These are phyloP conservation scores for Penicillium flavigenum DNA, from an alignment of 495 filamentous ascomycete species.

Conservation along the genomic window DNA sequence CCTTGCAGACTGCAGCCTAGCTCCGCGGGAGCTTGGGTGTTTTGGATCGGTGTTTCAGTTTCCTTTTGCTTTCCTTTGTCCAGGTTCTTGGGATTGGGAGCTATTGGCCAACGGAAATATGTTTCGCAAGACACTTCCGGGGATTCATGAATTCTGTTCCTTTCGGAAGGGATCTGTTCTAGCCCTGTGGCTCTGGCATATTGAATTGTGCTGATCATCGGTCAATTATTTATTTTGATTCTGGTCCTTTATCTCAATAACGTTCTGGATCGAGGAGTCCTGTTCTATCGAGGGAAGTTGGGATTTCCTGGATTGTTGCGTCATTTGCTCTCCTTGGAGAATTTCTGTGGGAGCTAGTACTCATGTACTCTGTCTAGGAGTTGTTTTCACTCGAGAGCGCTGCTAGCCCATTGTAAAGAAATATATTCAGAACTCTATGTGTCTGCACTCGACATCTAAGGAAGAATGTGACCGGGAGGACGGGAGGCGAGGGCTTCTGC, in stretches of 20 bases:
- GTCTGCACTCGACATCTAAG: background rate
- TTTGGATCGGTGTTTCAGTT: constrained; percentile 22
- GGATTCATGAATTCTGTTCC: background rate
- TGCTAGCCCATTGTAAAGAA: background rate
- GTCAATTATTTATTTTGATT: background rate
- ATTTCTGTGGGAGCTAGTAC: background rate
- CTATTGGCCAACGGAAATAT: constrained; percentile 6
- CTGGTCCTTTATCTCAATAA: background rate
- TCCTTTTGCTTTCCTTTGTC: constrained; percentile 4
- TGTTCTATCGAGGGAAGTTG: background rate
- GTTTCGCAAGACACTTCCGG: constrained; percentile 6
- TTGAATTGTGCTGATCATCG: background rate
- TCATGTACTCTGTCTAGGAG: background rate
- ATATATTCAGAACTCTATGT: background rate
- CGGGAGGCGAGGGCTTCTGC: constrained; percentile 12
- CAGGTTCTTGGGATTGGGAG: constrained; percentile 4
- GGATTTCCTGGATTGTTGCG: background rate
- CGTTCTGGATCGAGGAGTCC: background rate
- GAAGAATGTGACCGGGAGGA: constrained; percentile 23
- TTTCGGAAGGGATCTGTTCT: constrained; percentile 1
- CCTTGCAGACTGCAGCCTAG: constrained; percentile 28
- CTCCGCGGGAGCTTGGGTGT: constrained; percentile 10
- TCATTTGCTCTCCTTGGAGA: background rate
- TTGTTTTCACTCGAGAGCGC: background rate
- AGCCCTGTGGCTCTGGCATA: background rate